Conservation (phyloP, 164 flowering plant genomes). For the Magnolia kwangsiensis region DNA sequence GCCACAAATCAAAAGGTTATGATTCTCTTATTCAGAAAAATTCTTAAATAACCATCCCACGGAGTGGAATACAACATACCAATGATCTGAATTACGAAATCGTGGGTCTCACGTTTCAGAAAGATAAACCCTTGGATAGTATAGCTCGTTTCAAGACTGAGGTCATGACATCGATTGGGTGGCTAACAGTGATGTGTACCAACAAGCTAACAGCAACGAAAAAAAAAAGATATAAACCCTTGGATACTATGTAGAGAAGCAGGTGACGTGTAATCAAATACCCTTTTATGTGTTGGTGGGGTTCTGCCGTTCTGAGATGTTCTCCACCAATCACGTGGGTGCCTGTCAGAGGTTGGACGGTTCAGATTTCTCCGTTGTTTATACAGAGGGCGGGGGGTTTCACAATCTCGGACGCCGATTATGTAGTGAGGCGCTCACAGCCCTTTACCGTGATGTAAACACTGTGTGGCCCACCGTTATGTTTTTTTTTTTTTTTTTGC, state of each 20-base stretch:
- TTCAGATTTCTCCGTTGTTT: neutral
- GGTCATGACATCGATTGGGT: too few relatives aligned
- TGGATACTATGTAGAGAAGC: neutral
- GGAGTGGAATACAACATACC: neutral
- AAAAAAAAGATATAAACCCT: neutral
- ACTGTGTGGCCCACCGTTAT: too few relatives aligned
- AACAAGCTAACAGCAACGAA: too few relatives aligned
- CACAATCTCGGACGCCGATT: too few relatives aligned
- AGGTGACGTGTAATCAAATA: neutral
- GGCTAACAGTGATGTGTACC: too few relatives aligned
- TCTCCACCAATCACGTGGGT: neutral
- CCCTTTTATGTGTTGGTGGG: neutral
- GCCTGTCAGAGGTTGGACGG: conserved; percentile 1
- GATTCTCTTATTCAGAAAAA: too few relatives aligned
- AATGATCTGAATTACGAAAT: neutral
- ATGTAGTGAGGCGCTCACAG: too few relatives aligned
- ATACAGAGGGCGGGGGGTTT: neutral
- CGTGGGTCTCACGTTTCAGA: neutral
- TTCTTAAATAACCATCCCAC: neutral
- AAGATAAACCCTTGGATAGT: neutral
- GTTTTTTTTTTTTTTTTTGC: too few relatives aligned
- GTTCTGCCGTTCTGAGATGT: neutral
- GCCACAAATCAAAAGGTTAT: too few relatives aligned
- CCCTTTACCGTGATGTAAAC: too few relatives aligned
- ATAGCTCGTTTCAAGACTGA: too few relatives aligned